Conservation (phyloP, 2,329 filamentous ascomycete genomes). For the Aspergillus ochraceoroseus region DNA sequence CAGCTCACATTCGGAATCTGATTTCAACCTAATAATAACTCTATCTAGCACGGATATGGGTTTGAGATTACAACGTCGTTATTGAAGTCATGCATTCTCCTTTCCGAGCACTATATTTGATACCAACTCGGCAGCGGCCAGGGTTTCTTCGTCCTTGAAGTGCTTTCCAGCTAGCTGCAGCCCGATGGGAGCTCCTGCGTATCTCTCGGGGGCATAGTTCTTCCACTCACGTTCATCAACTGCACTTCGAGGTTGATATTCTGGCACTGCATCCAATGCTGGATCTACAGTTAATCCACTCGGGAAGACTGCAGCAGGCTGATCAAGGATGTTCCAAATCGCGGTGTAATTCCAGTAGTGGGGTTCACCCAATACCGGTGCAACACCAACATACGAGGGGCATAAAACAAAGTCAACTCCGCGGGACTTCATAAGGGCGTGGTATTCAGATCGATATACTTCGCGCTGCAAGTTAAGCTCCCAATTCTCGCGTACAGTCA, state of each 20-base stretch:
- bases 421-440: conserved; percentile 28
- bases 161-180: conserved; percentile 50
- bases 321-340: conserved; percentile 33
- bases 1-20: too few species aligned
- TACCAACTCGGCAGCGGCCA: conserved; percentile 31
- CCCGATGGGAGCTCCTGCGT: conserved; percentile 46
- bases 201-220: conserved; percentile 32
- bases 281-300: conserved; percentile 29
- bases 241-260: conserved; percentile 25
- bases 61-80: too few species aligned
- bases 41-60: too few species aligned
- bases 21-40: too few species aligned
- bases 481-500: conserved; percentile 30
- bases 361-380: conserved; percentile 31
- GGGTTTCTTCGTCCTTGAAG: conserved; percentile 52
- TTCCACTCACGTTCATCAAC: conserved; percentile 33
- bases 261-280: conserved; percentile 21
- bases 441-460: conserved; percentile 30
- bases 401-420: conserved; percentile 34
- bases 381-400: conserved; percentile 27
- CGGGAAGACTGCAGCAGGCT: conserved; percentile 30
- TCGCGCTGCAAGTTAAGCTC: conserved; percentile 27
- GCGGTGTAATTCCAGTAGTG: conserved; percentile 38
- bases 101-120: conserved; percentile 3
- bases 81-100: not conserved